Percentiles rank a stretch among this genome's conserved stretches.
Evolutionary conservation across 1,139 yeast species (phyloP).

Genomic region (Nakaseomyces bracarensis): DNA sequence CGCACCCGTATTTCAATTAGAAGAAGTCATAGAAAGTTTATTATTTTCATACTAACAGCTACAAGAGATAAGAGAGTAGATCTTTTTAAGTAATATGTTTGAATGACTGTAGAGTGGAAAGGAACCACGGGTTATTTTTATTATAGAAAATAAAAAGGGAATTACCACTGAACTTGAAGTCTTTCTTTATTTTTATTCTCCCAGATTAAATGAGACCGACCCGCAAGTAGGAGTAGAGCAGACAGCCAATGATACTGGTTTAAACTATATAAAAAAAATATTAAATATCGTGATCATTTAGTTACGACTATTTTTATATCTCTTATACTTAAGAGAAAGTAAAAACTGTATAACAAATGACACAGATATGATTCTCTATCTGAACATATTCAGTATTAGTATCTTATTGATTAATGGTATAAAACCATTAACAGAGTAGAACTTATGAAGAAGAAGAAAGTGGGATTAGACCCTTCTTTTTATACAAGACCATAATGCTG

Average conservation of each 20-base stretch:
- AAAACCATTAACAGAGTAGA: too few relatives aligned
- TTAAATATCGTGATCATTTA: too few relatives aligned
- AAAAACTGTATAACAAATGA: too few relatives aligned
- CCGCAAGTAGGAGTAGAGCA: slow-evolving; percentile 1
- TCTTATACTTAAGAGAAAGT: neutral
- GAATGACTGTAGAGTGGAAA: slow-evolving; percentile 9
- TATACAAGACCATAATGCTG: too few relatives aligned
- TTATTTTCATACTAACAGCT: neutral
- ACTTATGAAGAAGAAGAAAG: too few relatives aligned
- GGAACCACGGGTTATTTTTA: neutral
- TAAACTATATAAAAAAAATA: neutral
- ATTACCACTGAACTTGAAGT: slow-evolving; percentile 8
- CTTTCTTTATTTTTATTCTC: slow-evolving; percentile 6
- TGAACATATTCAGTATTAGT: too few relatives aligned
- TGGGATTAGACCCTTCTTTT: too few relatives aligned
- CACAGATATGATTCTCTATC: too few relatives aligned
- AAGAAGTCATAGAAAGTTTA: neutral
- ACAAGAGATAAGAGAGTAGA: neutral
- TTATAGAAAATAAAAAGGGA: neutral
- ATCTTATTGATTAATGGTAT: too few relatives aligned
- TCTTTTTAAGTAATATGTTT: neutral
- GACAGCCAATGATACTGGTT: slow-evolving; percentile 13
- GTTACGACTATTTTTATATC: neutral
- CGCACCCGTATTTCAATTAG: neutral
- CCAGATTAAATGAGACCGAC: slow-evolving; percentile 9